phyloP scores from a whole-genome alignment of 2,329 filamentous ascomycete genomes.

The Eutypella sp. region DNA sequence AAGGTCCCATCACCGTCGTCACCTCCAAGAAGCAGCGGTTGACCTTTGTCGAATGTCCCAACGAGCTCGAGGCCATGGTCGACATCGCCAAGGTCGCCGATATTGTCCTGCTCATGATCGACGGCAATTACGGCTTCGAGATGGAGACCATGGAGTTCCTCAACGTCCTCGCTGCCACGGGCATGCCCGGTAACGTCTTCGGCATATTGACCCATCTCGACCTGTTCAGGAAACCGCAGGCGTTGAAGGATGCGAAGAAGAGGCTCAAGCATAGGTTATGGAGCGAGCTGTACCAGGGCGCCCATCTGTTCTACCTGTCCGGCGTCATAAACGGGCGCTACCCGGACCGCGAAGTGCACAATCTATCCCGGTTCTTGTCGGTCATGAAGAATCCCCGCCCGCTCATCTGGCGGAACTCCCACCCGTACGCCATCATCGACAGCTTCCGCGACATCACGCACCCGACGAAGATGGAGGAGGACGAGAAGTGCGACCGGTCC shows the following conservation, averaged over 20 bases:
- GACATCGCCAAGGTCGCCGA: slow-evolving; percentile 96
- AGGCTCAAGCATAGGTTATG: slow-evolving; percentile 91
- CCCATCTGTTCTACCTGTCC: slow-evolving; percentile 93
- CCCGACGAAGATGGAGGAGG: slow-evolving; percentile 82
- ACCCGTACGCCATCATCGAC: slow-evolving; percentile 90
- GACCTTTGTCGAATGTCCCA: slow-evolving; percentile 96
- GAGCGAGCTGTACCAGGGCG: slow-evolving; percentile 95
- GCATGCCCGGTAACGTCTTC: slow-evolving; percentile 98
- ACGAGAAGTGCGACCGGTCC: slow-evolving; percentile 85
- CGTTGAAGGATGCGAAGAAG: slow-evolving; percentile 91
- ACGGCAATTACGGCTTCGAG: slow-evolving; percentile 97
- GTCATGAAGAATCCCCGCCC: slow-evolving; percentile 99
- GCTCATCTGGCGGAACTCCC: slow-evolving; percentile 93
- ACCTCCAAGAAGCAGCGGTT: slow-evolving; percentile 93
- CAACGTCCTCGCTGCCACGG: slow-evolving; percentile 85
- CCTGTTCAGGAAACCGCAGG: slow-evolving; percentile 88
- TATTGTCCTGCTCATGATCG: slow-evolving; percentile 95
- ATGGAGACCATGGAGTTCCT: slow-evolving; percentile 99
- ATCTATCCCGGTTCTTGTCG: slow-evolving; percentile 87
- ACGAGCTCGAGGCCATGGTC: slow-evolving; percentile 93
- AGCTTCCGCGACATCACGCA: slow-evolving; percentile 94
- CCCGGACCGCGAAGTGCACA: slow-evolving; percentile 93
- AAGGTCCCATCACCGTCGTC: slow-evolving; percentile 90
- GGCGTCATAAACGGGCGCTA: slow-evolving; percentile 96
- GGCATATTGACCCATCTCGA: slow-evolving; percentile 95